Evolutionary conservation across 2,329 filamentous ascomycete species (phyloP).

Genomic region (Colletotrichum tropicale): DNA sequence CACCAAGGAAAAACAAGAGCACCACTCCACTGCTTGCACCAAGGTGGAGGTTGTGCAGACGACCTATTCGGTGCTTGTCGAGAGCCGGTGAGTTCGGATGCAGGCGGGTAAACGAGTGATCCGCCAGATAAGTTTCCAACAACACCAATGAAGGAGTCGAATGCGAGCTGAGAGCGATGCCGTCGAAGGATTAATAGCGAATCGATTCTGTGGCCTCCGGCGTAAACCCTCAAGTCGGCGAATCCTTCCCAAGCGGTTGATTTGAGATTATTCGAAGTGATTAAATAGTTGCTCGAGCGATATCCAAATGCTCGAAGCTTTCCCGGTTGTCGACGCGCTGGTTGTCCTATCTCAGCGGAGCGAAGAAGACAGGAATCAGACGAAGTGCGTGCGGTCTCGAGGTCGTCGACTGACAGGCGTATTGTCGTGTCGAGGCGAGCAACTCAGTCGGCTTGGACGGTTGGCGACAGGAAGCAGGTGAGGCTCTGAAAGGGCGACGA

Average conservation of each 20-base stretch:
- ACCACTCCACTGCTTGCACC: neutral
- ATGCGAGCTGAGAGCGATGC: neutral
- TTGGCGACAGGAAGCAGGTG: conserved; percentile 1
- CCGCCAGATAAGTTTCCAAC: neutral
- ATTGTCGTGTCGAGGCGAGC: neutral
- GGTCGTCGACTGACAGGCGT: neutral
- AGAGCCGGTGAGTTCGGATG: neutral
- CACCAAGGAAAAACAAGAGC: conserved; percentile 16
- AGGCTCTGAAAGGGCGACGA: neutral
- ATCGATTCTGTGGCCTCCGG: neutral
- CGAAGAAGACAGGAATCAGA: neutral
- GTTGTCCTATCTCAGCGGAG: neutral
- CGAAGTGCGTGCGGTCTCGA: neutral
- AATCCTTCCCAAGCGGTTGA: neutral
- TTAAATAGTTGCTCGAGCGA: neutral
- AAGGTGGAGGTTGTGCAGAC: neutral
- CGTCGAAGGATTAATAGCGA: neutral
- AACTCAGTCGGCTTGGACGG: neutral
- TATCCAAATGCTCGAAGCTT: neutral
- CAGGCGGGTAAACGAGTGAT: conserved; percentile 10
- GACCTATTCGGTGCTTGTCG: neutral
- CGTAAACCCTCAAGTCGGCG: neutral
- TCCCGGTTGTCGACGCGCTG: neutral
- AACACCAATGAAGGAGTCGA: neutral
- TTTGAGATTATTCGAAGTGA: neutral